Evolutionary conservation across 1,284 basidiomycete genomes (phyloP).

Genomic region (Puccinia triticina): DNA sequence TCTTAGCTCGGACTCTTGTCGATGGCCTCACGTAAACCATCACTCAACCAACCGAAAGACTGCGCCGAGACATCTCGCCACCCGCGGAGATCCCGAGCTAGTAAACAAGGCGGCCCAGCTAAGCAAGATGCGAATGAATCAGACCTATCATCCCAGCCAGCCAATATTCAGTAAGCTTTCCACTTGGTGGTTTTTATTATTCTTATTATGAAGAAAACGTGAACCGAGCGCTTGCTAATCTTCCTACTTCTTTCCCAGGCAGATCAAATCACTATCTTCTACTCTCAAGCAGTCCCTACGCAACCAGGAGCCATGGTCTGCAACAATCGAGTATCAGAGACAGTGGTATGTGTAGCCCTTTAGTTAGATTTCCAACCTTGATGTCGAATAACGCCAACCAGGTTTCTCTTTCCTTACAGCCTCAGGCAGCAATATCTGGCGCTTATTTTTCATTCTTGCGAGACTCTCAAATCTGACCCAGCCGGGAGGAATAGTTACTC

Average conservation of each 20-base stretch:
- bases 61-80: neutral
- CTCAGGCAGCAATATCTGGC: constrained; percentile 65
- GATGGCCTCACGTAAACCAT: neutral
- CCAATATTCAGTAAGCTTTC: neutral
- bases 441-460: constrained; percentile 70
- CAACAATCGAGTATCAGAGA: constrained; percentile 78
- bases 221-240: neutral
- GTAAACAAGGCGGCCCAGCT: constrained; percentile 6
- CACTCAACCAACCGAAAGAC: neutral
- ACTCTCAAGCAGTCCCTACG: constrained; percentile 67
- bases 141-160: neutral
- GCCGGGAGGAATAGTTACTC: constrained; percentile 3
- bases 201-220: neutral
- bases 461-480: neutral
- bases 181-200: neutral
- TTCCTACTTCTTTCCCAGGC: neutral
- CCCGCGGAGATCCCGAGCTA: neutral
- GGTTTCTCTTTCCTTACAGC: constrained; percentile 2
- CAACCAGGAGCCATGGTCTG: constrained; percentile 74
- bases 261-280: constrained; percentile 56
- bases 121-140: neutral
- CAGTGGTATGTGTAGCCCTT: constrained; percentile 69
- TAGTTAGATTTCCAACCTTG: constrained; percentile 27
- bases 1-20: neutral
- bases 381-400: neutral